Evolutionary conservation across 140 eudicot genomes (phyloP).

Genomic region (Flaveria floridana): DNA sequence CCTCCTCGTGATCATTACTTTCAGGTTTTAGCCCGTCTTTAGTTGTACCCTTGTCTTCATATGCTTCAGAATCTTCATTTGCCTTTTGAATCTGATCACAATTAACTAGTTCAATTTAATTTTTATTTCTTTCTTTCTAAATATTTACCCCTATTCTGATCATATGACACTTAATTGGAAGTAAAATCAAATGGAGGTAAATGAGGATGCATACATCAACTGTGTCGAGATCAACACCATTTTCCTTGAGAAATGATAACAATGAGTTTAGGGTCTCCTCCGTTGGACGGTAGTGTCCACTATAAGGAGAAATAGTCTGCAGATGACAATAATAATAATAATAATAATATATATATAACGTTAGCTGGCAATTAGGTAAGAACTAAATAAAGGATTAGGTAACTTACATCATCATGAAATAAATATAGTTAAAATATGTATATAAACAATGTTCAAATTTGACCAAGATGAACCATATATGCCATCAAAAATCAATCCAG

Average conservation of each 20-base stretch:
- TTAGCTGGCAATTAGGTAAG: constrained; percentile 21
- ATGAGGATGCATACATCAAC: constrained; percentile 46
- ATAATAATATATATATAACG: neutral
- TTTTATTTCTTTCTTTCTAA: no score
- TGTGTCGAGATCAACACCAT: constrained; percentile 70
- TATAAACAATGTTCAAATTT: neutral
- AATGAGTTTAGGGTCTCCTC: constrained; percentile 67
- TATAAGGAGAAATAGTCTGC: constrained; percentile 84
- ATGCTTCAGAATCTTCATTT: constrained; percentile 59
- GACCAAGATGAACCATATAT: neutral
- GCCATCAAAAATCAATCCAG: constrained; percentile 1
- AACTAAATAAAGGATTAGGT: constrained; percentile 33
- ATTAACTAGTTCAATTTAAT: no score
- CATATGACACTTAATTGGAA: neutral
- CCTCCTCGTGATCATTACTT: constrained; percentile 20
- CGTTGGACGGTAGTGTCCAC: constrained; percentile 97
- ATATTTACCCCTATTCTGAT: no score
- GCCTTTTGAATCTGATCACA: constrained; percentile 51
- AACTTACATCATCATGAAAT: constrained; percentile 1
- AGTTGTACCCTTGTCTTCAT: constrained; percentile 31
- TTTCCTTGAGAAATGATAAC: constrained; percentile 58
- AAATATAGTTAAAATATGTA: neutral
- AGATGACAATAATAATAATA: constrained; percentile 21
- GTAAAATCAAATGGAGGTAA: neutral
- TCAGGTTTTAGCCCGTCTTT: constrained; percentile 9